Evolutionary conservation across 2,329 filamentous ascomycete species (phyloP), one percentile per base, ranked within the genome.

Genomic region (Calonectria montana): DNA sequence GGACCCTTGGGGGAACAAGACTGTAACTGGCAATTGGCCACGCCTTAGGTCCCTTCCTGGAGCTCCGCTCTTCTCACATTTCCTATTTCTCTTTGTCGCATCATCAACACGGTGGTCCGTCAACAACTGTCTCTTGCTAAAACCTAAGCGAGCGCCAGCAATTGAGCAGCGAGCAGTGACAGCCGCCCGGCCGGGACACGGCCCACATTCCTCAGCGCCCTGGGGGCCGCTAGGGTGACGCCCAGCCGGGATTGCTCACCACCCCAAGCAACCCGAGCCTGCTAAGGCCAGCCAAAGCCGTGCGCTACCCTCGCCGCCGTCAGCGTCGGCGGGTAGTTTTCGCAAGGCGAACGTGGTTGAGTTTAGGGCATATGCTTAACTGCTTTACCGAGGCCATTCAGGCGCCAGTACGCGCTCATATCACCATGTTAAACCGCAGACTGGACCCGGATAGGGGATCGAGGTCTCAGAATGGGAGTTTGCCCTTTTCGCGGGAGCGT

Each of bases 101-200:
- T 59, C 69, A 74, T 74, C 63, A 68, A 67, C 66, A 64, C 62
- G 48, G 50, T 67, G 43, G 45, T 55, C 72, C 39, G 70, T 66
- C 66, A 47, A 73, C 57, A 35, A 65, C 59, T 25, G 65, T 65
- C 63, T 59, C 66, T 59, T 67, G 69, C 67, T 43, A 66, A 47
- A 68, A 62, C 41, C 67, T 72, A 76, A 75, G 70, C 70, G 67
- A 76, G 70, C 65, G 66, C 69, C 71, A 72, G 67, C 74, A 73
- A 76, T 70, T 78, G 69, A 75, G 71, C 45, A 62, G 73, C 74
- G 67, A 62, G 74, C 50, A 76, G 75, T 77, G 77, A 79, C 74
- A 79, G 69, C 74, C 62, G 68, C 69, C 63, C 48, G 70, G 76
- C 75, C 76, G 77, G 72, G 73, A 71, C 71, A 72, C 48, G 70